These are phyloP conservation scores for Colletotrichum filicis DNA, from an alignment of 2,329 filamentous ascomycete genomes.

Conservation along the genomic window DNA sequence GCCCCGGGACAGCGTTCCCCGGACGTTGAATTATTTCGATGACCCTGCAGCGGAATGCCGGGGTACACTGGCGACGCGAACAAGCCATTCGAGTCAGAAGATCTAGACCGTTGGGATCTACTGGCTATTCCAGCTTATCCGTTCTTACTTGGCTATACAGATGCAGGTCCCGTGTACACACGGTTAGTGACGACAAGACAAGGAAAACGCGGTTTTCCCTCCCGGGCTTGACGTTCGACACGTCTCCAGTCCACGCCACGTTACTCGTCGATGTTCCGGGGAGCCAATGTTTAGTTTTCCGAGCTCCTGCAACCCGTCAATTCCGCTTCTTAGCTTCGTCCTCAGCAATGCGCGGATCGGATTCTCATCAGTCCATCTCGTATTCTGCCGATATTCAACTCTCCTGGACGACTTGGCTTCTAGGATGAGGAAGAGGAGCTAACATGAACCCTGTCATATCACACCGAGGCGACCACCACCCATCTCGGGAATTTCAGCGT, in stretches of 20 bases:
- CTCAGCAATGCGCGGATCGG: slow-evolving; percentile 2
- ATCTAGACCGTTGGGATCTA: neutral
- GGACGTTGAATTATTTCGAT: neutral
- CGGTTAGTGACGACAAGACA: neutral
- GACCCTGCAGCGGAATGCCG: slow-evolving; percentile 20
- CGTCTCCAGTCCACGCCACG: neutral
- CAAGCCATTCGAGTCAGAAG: neutral
- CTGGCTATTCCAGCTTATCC: neutral
- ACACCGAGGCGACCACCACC: neutral
- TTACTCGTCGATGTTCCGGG: neutral
- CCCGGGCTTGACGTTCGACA: neutral
- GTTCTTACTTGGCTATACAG: neutral
- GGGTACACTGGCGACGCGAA: neutral
- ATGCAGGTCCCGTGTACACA: neutral
- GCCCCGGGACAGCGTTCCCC: neutral
- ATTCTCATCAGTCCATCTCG: slow-evolving; percentile 2
- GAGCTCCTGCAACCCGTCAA: neutral
- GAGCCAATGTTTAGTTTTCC: neutral
- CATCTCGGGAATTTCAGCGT: neutral
- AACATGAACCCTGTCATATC: neutral
- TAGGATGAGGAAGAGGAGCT: neutral
- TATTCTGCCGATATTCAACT: neutral
- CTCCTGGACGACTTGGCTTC: neutral
- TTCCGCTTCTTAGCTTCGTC: neutral
- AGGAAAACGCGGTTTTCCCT: neutral